Evolutionary conservation across 768 basidiomycete species (phyloP).

Genomic region (Harrya chromipes): DNA sequence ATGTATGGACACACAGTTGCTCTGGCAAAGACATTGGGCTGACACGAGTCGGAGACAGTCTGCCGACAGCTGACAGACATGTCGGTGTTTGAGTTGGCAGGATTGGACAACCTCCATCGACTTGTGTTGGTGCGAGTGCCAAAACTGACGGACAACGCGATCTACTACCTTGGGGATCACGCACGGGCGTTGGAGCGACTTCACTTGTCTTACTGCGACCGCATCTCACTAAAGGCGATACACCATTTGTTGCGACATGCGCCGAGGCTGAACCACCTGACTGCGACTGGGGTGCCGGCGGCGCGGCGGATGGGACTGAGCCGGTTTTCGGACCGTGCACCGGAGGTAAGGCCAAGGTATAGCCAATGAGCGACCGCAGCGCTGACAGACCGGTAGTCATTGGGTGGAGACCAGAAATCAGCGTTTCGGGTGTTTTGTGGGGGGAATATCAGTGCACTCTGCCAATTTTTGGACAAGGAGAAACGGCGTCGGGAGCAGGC

Average conservation of each 20-base stretch:
- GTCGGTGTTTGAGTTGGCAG: conserved; percentile 76
- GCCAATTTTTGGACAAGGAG: conserved; percentile 72
- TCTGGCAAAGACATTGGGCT: conserved; percentile 7
- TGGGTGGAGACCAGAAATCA: conserved; percentile 61
- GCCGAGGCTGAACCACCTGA: conserved; percentile 65
- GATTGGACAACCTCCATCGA: conserved; percentile 64
- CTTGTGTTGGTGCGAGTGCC: conserved; percentile 79
- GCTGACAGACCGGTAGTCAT: conserved; percentile 42
- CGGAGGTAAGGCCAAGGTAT: conserved; percentile 43
- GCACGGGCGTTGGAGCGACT: conserved; percentile 68
- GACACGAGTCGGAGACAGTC: conserved; percentile 42
- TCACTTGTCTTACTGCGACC: conserved; percentile 84
- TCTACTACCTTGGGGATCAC: conserved; percentile 77
- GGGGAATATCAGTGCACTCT: conserved; percentile 56
- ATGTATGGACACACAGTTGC: conserved; percentile 49
- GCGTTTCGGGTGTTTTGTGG: conserved; percentile 82
- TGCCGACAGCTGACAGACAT: conserved; percentile 83
- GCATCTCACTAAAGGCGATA: conserved; percentile 71
- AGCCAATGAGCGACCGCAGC: neutral
- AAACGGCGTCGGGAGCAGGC: conserved; percentile 52
- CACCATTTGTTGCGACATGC: conserved; percentile 65
- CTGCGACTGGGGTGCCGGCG: conserved; percentile 75
- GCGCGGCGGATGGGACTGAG: conserved; percentile 67
- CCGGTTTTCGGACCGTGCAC: conserved; percentile 73
- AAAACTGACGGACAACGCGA: conserved; percentile 79